A percentile compares a stretch with the other conserved stretches of the same genome.
Conservation (phyloP, 495 filamentous ascomycete genomes). For the Trichocladium antarcticum region DNA sequence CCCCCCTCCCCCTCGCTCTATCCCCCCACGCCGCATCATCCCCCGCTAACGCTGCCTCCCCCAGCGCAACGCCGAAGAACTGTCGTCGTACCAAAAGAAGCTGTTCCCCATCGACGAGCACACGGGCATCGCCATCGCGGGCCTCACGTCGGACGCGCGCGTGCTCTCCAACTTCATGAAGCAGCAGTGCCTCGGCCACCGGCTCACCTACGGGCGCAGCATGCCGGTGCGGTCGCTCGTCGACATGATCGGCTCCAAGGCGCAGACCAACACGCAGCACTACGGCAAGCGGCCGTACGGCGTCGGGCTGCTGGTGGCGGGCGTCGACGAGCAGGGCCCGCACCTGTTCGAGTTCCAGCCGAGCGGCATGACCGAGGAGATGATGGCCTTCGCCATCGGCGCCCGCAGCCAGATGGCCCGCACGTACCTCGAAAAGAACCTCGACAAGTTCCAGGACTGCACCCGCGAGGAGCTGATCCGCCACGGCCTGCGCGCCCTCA, state of each 20-base stretch:
- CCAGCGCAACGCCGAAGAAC: conserved; percentile 96
- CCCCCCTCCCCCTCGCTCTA: neutral
- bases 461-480: conserved; percentile 73
- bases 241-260: conserved; percentile 83
- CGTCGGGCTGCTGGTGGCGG: conserved; percentile 85
- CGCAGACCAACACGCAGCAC: conserved; percentile 94
- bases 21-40: neutral
- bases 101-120: conserved; percentile 94
- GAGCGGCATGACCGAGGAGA: conserved; percentile 89
- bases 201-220: conserved; percentile 87
- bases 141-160: conserved; percentile 93
- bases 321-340: conserved; percentile 83
- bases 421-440: conserved; percentile 86
- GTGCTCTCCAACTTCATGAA: conserved; percentile 99
- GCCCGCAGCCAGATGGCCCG: conserved; percentile 93
- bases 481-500: conserved; percentile 83
- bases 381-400: conserved; percentile 89
- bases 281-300: conserved; percentile 96
- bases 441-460: conserved; percentile 65
- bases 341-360: conserved; percentile 99
- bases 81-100: conserved; percentile 99
- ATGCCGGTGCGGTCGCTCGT: conserved; percentile 83
- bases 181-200: conserved; percentile 89
- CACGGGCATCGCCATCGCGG: conserved; percentile 89
- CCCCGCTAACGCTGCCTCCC: conserved; percentile 2